Evolutionary conservation across 768 basidiomycete species (phyloP).

Genomic region (Kwoniella sp.): DNA sequence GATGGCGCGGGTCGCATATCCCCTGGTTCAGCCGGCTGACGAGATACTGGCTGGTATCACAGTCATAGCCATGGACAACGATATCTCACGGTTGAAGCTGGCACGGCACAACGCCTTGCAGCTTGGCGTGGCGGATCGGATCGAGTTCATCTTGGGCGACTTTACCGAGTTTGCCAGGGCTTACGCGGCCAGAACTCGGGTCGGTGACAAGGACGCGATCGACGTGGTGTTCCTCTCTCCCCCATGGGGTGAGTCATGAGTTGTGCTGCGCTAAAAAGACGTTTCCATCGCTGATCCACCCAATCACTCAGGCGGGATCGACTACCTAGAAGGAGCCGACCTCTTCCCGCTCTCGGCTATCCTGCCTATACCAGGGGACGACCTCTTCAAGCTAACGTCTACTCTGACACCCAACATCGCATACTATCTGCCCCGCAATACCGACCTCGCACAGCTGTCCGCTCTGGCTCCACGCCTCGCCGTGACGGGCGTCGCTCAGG

Average conservation of each 20-base stretch:
- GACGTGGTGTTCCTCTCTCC: slow-evolving; percentile 91
- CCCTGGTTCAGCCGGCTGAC: background rate
- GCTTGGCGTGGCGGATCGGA: slow-evolving; percentile 89
- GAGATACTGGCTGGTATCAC: background rate
- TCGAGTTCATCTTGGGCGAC: slow-evolving; percentile 87
- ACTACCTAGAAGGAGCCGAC: slow-evolving; percentile 35
- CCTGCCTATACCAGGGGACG: slow-evolving; percentile 72
- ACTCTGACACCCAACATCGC: slow-evolving; percentile 76
- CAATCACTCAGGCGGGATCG: slow-evolving; percentile 34
- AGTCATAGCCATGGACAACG: slow-evolving; percentile 94
- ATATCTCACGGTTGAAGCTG: slow-evolving; percentile 74
- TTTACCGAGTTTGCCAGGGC: slow-evolving; percentile 72
- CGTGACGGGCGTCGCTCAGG: slow-evolving; percentile 5
- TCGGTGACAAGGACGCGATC: slow-evolving; percentile 52
- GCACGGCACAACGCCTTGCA: slow-evolving; percentile 90
- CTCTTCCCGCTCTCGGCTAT: slow-evolving; percentile 60
- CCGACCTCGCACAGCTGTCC: slow-evolving; percentile 67
- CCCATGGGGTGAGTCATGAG: slow-evolving; percentile 74
- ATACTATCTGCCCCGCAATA: slow-evolving; percentile 83
- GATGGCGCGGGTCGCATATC: background rate
- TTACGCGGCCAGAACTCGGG: slow-evolving; percentile 21
- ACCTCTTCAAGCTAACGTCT: slow-evolving; percentile 71
- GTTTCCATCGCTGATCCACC: too few relatives aligned
- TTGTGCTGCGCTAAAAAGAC: too few relatives aligned
- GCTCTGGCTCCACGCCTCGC: slow-evolving; percentile 50